Base-by-base conservation (phyloP, 2,329 filamentous ascomycete species). In the Chaetomiaceae sp. region DNA sequence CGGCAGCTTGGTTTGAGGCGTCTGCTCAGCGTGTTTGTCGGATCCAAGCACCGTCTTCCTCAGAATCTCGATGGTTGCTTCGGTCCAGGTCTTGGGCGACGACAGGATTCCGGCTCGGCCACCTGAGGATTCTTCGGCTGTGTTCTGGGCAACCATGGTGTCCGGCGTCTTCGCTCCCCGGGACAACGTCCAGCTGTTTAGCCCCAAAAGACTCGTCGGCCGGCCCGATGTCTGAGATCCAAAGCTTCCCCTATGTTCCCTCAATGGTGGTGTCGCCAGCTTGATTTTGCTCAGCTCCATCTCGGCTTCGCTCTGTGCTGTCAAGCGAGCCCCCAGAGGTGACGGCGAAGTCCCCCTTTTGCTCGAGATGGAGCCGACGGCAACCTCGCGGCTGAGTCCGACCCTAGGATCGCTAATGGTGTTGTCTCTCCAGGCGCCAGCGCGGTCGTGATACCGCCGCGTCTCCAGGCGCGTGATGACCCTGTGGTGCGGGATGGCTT, bases 341-440 rank as follows among this genome's bases (percentile, higher is more conserved):
- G 61, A 63, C n/a, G 48, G 53, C 21, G 53, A 63, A 17, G 48
- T 51, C 23, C 50, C 43, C 35, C 56, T 50, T 20, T 61, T 51
- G 23, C 56, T 54, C 16, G 64, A 65, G 17, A 69, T 63, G 5
- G 68, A 61, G 8, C 70, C 69, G 21, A 58, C 63, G 7, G 67
- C 71, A 5, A 65, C 64, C 51, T 73, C 70, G 12, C 68, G 65
- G 48, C 68, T 74, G 20, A 73, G 60, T 19, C 68, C 72, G 20
- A 71, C 66, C 2, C 70, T 65, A 0, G 72, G 69, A 50, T 74
- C 72, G 47, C 68, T 66, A 9, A 69, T 53, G 8, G 63, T 65
- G 21, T 59, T 64, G 17, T 72, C 68, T 53, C 75, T 66, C 69
- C 70, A 77, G 3, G 74, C 65, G 4, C 74, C 73, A 10, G 68